Conservation (phyloP, 805 yeast species). For the Priceomyces carsonii region DNA sequence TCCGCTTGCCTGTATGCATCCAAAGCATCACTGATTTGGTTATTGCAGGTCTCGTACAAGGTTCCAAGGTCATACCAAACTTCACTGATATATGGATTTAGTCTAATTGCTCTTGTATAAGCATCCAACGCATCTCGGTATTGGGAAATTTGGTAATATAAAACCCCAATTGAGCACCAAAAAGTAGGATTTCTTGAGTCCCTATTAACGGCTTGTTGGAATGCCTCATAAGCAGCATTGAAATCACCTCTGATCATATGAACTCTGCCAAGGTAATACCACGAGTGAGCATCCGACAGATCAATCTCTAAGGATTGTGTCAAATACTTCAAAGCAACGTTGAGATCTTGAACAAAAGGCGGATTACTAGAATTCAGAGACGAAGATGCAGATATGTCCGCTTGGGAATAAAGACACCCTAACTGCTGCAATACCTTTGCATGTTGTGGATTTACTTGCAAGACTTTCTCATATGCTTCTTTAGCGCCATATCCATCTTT, state of each 20-base stretch:
- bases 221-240: conserved; percentile 95
- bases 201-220: conserved; percentile 97
- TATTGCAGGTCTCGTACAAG: conserved; percentile 93
- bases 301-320: conserved; percentile 89
- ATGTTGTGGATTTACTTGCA: conserved; percentile 87
- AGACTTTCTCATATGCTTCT: conserved; percentile 93
- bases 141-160: conserved; percentile 94
- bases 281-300: conserved; percentile 88
- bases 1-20: conserved; percentile 98
- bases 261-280: conserved; percentile 96
- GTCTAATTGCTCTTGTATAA: conserved; percentile 91
- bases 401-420: conserved; percentile 89
- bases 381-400: conserved; percentile 30
- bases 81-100: conserved; percentile 94
- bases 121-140: conserved; percentile 97
- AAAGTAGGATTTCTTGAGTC: conserved; percentile 97
- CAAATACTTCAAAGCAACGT: conserved; percentile 76
- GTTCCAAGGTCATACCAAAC: conserved; percentile 99
- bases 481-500: conserved; percentile 88
- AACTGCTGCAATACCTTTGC: conserved; percentile 95
- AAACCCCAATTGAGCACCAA: conserved; percentile 95
- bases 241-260: conserved; percentile 96
- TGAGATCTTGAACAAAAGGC: conserved; percentile 73
- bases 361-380: conserved; percentile 41
- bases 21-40: conserved; percentile 90